phyloP scores from a whole-genome alignment of 768 basidiomycete genomes.

The Amanita thiersii region DNA sequence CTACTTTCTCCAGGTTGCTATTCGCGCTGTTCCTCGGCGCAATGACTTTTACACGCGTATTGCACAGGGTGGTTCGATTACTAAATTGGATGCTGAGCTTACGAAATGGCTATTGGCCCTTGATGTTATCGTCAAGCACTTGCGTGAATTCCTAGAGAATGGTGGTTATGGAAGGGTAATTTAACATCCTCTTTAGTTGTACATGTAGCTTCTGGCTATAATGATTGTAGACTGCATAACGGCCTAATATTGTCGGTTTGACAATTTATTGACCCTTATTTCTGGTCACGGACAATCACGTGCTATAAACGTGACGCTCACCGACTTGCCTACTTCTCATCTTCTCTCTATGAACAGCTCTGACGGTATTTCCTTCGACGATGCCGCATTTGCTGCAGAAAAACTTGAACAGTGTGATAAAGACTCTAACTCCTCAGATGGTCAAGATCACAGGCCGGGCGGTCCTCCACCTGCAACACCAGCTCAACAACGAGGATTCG shows the following conservation, averaged over 20 bases:
- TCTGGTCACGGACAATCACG: no score
- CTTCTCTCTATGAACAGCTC: background rate
- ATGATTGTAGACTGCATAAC: background rate
- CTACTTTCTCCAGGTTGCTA: constrained; percentile 35
- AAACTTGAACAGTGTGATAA: background rate
- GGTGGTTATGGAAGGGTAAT: constrained; percentile 43
- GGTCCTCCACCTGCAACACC: background rate
- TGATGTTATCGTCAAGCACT: constrained; percentile 39
- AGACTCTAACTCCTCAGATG: background rate
- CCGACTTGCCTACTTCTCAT: background rate
- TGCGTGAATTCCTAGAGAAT: constrained; percentile 44
- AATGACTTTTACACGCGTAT: constrained; percentile 55
- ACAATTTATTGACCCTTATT: no score
- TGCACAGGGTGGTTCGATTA: constrained; percentile 47
- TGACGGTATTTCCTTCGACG: constrained; percentile 5
- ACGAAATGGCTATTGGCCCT: constrained; percentile 54
- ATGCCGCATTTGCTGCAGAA: no score
- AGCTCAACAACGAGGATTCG: no score
- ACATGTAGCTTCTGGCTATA: background rate
- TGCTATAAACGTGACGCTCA: constrained; percentile 1
- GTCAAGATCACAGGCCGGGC: background rate
- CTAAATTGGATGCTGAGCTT: constrained; percentile 48
- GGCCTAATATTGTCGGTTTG: background rate
- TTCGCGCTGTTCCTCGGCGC: constrained; percentile 54
- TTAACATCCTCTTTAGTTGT: background rate